Base-by-base conservation (phyloP, 2,329 filamentous ascomycete species). In the Penicillium sp. region DNA sequence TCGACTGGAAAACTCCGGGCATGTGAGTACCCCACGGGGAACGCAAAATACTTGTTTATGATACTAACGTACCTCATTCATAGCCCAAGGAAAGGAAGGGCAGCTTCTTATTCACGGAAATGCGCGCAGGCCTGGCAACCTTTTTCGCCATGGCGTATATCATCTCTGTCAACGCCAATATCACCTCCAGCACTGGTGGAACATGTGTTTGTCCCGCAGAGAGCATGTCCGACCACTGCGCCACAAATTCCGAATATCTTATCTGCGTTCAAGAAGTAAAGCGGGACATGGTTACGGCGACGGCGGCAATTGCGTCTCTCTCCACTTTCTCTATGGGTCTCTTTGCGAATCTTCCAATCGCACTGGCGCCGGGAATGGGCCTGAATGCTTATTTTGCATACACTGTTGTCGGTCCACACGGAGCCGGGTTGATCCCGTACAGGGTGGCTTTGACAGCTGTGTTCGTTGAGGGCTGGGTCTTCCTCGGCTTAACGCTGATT, bases 361-460 rank as follows among this genome's bases (percentile, higher is more conserved):
- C 85, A 9, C 75, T 91, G 44, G 89, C 88, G 7, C 88, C 89
- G 16, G 89, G 89, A 37, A 90, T 92, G 88, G 89, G 92, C 26
- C 75, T 96, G 54, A 96, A 96, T 69, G 91, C 91, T 19, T 96
- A 96, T 73, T 96, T 96, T 70, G 84, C 91, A 26, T 96, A 90
- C 71, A 89, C 86, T 0, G 88, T 91, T 45, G 91, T 96, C 55
- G 92, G 92, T 3, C 85, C 81, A 68, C 88, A 93, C 71, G 92
- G 91, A 44, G 83, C 80, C 23, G 91, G 91, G 2, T 80, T 83
- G 35, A 87, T 96, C 9, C 86, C 90, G 1, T 96, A 91, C 70
- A 74, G 83, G 53, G 82, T 93, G 43, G 92, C 92, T 33, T 78
- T 96, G 37, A 95, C 91, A 4, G 91, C 92, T 53, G 92, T 95